Evolutionary conservation across 768 basidiomycete species (phyloP), one percentile per base, ranked within the genome.

Genomic region (Agrocybe pediades): DNA sequence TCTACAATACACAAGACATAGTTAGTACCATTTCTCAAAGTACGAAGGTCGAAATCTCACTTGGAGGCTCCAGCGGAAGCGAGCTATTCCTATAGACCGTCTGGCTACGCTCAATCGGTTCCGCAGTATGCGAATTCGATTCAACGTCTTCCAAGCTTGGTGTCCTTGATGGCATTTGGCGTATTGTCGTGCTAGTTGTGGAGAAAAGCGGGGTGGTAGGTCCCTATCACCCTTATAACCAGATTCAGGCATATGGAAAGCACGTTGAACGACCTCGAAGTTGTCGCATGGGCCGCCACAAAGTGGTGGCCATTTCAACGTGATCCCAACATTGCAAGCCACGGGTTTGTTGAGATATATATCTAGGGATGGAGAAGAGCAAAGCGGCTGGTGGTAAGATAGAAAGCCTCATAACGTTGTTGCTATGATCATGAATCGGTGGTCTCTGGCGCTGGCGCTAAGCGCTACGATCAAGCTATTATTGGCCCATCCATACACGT

Each of bases 11-110:
- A 50, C 15, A 19, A 44, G 17, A 25, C 17, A 20, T 23, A 21
- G 33, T n/a, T 15, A 29, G 6, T 5, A 41, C 2, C 2, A 2
- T 3, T 25, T 15, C 5, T 6, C 23, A 30, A 16, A 27, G 27
- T 3, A 33, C 21, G 23, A 13, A 20, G 19, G n/a, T 9, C 27
- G n/a, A 6, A n/a, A 36, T 36, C 54, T 24, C 41, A 66, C 65
- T 52, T 44, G 59, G 46, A 11, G 33, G 49, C 54, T 26, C 62
- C 60, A 20, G 44, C 49, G 29, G 62, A 52, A 16, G 57, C 55
- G 8, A 58, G 13, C 13, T 36, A 13, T 11, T 36, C 33, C 33
- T 36, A n/a, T 36, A 36, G 3, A n/a, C n/a, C 33, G 13, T 36
- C 11, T 11, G 33, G 13, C 13, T 36, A n/a, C 33, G 33, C 11